Conservation (phyloP, 208 protist genomes). For the Balamuthia mandrillaris region DNA sequence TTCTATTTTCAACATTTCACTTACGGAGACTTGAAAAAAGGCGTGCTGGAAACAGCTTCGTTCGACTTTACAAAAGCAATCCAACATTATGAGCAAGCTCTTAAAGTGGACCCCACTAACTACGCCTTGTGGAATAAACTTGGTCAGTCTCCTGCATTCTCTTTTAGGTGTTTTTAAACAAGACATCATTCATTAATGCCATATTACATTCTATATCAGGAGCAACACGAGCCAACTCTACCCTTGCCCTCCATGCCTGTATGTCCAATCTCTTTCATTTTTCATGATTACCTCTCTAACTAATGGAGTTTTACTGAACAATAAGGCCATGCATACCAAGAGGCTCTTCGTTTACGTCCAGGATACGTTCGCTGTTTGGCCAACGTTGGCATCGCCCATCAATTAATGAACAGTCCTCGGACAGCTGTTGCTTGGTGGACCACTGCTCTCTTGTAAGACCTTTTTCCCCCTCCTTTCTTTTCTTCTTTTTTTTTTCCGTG, state of each 20-base stretch:
- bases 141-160: background rate
- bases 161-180: too few species aligned
- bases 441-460: background rate
- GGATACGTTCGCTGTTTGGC: background rate
- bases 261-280: too few species aligned
- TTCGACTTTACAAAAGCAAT: background rate
- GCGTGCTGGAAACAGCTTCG: background rate
- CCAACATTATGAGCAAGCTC: background rate
- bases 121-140: slow-evolving; percentile 7
- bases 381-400: background rate
- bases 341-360: background rate
- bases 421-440: background rate
- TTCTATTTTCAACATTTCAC: too few species aligned
- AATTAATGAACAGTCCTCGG: background rate
- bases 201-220: background rate
- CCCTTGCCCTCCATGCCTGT: background rate
- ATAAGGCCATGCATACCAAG: background rate
- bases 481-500: background rate
- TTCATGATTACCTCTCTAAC: background rate
- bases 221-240: background rate
- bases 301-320: background rate
- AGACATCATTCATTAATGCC: too few species aligned
- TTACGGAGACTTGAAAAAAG: too few species aligned
- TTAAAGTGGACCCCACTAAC: background rate
- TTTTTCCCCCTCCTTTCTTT: background rate